Evolutionary conservation across 2,329 filamentous ascomycete species (phyloP).

Genomic region (Penicillium palitans): DNA sequence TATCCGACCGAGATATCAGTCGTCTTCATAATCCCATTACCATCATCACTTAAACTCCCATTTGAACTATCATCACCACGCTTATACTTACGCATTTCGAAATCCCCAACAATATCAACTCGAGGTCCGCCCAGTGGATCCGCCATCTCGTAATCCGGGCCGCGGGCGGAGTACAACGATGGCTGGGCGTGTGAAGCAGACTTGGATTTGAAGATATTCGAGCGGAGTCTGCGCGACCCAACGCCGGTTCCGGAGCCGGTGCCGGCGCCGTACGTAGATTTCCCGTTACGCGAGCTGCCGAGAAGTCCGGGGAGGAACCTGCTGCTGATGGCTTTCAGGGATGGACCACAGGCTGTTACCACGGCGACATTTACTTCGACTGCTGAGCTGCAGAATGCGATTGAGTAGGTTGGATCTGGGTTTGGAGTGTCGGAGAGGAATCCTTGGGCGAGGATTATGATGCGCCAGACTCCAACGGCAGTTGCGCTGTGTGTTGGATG

Average conservation of each 20-base stretch:
- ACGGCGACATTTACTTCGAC: slow-evolving; percentile 35
- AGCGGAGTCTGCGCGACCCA: slow-evolving; percentile 9
- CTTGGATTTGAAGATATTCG: slow-evolving; percentile 6
- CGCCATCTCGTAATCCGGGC: slow-evolving; percentile 23
- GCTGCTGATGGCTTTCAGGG: slow-evolving; percentile 27
- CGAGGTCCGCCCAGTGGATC: slow-evolving; percentile 14
- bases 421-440: slow-evolving; percentile 13
- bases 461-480: slow-evolving; percentile 31
- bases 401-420: slow-evolving; percentile 25
- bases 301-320: slow-evolving; percentile 22
- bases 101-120: slow-evolving; percentile 1
- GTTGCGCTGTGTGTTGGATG: slow-evolving; percentile 23
- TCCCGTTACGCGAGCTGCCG: slow-evolving; percentile 17
- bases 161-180: slow-evolving; percentile 10
- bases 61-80: slow-evolving; percentile 15
- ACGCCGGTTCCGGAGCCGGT: slow-evolving; percentile 5
- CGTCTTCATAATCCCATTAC: slow-evolving; percentile 21
- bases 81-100: slow-evolving; percentile 26
- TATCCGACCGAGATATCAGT: slow-evolving; percentile 24
- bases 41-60: slow-evolving; percentile 16
- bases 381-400: slow-evolving; percentile 32
- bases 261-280: slow-evolving; percentile 11
- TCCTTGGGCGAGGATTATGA: slow-evolving; percentile 27
- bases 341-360: slow-evolving; percentile 32
- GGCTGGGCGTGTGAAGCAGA: not conserved